Base-by-base conservation (phyloP, 2,329 filamentous ascomycete species). In the Lachnellula suecica region DNA sequence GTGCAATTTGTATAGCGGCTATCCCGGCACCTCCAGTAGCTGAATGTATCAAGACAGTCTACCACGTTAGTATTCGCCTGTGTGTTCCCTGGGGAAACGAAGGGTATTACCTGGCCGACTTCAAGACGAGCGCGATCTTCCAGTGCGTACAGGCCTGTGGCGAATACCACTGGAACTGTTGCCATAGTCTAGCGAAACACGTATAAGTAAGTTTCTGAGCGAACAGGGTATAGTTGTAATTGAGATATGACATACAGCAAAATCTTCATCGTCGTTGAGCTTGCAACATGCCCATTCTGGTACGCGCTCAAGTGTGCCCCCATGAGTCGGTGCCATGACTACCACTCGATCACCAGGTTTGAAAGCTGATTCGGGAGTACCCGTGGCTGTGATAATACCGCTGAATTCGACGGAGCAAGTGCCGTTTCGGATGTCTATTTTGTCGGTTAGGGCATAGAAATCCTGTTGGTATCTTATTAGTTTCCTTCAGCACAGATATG, bases 61-160 rank as follows among this genome's bases (percentile, higher is more conserved):
- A 43, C 3, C 15, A 37, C 5, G n/a, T 37, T 37, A 37, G 15
- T 15, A 15, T 17, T 9, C 6, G 34, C n/a, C 6, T 17, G n/a
- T n/a, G n/a, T 37, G 34, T 17, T 6, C n/a, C 6, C 34, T 17
- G 5, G n/a, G n/a, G n/a, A 8, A 6, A 37, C 5, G 34, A 37
- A 15, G 5, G n/a, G n/a, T 6, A 7, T 37, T 17, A 37, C 34
- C n/a, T 37, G 34, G n/a, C 62, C 65, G 4, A 40, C 15, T 6
- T 51, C 42, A 0, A 73, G 22, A 2, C 58, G 35, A 0, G 66
- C 70, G 2, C 65, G 48, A 29, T 70, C 50, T 7, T 59, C 22
- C 1, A 74, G 52, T 0, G 63, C 68, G 46, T 70, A 67, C 0
- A 70, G 24, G 0, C 67, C 70, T 0, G 70, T 71, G 1, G 51